These are phyloP conservation scores for Primulina eburnea DNA, from an alignment of 257 asterid genomes.

Conservation along the genomic window DNA sequence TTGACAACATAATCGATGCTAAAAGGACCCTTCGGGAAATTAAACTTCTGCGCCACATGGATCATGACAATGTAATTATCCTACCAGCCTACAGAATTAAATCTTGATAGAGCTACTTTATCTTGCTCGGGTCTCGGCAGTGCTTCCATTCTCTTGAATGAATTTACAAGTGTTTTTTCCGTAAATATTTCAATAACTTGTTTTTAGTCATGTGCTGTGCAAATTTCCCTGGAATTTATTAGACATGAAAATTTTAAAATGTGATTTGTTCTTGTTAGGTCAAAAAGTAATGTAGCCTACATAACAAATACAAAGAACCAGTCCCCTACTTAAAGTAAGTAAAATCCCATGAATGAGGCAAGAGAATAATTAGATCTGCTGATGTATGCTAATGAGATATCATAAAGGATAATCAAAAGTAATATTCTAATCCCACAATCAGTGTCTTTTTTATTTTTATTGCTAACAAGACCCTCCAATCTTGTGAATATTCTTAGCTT, in stretches of 20 bases:
- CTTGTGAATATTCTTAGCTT: background rate
- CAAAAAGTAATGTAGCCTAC: background rate
- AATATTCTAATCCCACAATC: background rate
- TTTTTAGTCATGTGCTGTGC: background rate
- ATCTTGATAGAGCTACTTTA: background rate
- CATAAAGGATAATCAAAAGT: background rate
- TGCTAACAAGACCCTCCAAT: background rate
- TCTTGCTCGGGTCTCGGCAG: background rate
- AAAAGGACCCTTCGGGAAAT: constrained; percentile 92
- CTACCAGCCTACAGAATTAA: background rate
- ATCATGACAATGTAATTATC: constrained; percentile 75
- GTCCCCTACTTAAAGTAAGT: background rate
- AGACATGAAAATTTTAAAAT: background rate
- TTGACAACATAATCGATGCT: constrained; percentile 91
- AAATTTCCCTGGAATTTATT: background rate
- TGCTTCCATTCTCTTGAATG: background rate
- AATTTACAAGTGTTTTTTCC: background rate
- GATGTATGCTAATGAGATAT: background rate
- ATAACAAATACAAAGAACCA: background rate
- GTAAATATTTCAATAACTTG: background rate
- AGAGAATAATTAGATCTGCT: background rate
- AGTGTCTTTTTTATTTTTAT: no score
- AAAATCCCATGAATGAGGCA: no score
- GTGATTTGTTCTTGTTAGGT: background rate
- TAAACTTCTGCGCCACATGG: constrained; percentile 91